Base-by-base conservation (phyloP, 495 filamentous ascomycete species). In the Hypoxylon intermedium region DNA sequence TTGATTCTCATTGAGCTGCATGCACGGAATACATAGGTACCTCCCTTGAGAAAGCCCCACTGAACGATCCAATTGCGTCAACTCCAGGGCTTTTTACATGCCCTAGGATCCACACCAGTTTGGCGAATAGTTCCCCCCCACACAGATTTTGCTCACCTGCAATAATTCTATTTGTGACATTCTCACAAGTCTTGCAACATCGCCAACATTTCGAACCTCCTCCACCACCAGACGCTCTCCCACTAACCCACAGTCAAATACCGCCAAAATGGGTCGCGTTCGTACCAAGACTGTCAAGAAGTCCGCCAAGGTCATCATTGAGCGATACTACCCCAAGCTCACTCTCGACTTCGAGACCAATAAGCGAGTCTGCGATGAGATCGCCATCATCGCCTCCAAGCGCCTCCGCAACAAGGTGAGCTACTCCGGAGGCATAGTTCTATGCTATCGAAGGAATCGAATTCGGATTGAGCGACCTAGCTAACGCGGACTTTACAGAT, bases 341-440 rank as follows among this genome's bases (percentile, higher is more conserved):
- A 96, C 92, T 53, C 91, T 98, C 77, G 95, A 98, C 82, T 99
- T 99, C 85, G 95, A 99, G 86, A 95, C 91, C 86, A 98, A 98
- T 89, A 98, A 98, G 89, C 83, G 93, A 65, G 93, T 97, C 71
- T 98, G 95, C 83, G 95, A 98, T 91, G 95, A 99, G 83, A 96
- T 99, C 69, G 95, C 95, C 75, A 96, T 98, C 79, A 99, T 98
- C 77, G 91, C 95, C 64, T 92, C 88, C 60, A 97, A 97, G 89
- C 87, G 94, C 77, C 86, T 97, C 67, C 87, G 93, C 82, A 98
- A 98, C 88, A 98, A 97, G 91, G 91, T 95, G 64, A 60, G 62
- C 56, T 30, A 40, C 15, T 24, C 3, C 33, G 23, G 33, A 30
- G 12, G 26, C 24, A 2, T 7, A 18, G 40, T 6, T 16, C 11